A percentile compares a stretch with the other conserved stretches of the same genome.
Conservation (phyloP, 2,329 filamentous ascomycete species). For the Colletotrichum cordylinicola region DNA sequence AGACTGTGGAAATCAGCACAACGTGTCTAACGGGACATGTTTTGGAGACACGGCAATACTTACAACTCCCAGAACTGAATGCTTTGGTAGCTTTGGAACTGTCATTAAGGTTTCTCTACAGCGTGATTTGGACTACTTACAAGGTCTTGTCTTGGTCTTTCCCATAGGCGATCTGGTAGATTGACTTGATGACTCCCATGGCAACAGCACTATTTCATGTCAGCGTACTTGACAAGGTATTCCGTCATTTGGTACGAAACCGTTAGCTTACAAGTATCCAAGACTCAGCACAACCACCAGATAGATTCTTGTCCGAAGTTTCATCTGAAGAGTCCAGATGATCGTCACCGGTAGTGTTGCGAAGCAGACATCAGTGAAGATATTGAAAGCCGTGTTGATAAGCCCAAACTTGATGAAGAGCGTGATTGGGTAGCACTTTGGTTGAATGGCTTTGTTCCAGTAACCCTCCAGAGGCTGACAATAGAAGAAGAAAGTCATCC, state of each 20-base stretch:
- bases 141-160: neutral
- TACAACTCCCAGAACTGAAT: neutral
- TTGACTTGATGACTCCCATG: constrained; percentile 42
- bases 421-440: constrained; percentile 1
- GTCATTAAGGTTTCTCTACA: neutral
- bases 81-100: neutral
- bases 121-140: neutral
- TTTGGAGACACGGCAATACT: neutral
- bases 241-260: neutral
- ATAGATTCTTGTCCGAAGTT: constrained; percentile 39
- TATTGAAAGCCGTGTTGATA: constrained; percentile 37
- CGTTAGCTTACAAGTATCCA: neutral
- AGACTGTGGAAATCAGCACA: constrained; percentile 31
- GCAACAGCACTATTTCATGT: constrained; percentile 35
- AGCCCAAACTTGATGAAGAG: neutral
- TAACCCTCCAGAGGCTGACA: neutral
- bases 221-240: neutral
- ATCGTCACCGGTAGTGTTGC: constrained; percentile 46
- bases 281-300: constrained; percentile 33
- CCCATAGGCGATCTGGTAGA: constrained; percentile 33
- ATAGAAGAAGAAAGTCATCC: constrained; percentile 5
- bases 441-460: constrained; percentile 7
- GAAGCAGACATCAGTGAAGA: constrained; percentile 48
- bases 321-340: constrained; percentile 44
- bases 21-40: constrained; percentile 27